A percentile compares a stretch with the other conserved stretches of the same genome.
Conservation (phyloP, 495 filamentous ascomycete genomes). For the Acidomyces sp. region DNA sequence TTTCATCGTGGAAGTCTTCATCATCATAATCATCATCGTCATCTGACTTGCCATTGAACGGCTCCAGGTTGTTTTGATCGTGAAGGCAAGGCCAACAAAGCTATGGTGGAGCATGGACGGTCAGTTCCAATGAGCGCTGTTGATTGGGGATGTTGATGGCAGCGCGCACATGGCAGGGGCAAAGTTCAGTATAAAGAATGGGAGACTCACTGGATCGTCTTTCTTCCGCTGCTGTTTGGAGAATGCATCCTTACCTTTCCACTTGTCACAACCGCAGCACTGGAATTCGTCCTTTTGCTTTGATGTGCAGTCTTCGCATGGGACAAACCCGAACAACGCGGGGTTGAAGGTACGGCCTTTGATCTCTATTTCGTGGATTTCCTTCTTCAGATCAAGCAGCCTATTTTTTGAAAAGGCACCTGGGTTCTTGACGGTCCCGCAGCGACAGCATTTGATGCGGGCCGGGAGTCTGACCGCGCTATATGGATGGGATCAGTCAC, state of each 20-base stretch:
- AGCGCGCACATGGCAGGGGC: too few species aligned
- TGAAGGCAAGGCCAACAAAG: slow-evolving; percentile 8
- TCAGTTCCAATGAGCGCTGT: too few species aligned
- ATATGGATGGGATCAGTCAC: background rate
- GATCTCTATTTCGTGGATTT: background rate
- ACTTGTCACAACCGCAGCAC: slow-evolving; percentile 6
- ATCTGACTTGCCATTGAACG: slow-evolving; percentile 1
- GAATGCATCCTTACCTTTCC: slow-evolving; percentile 9
- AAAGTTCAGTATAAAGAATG: background rate
- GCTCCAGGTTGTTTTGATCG: slow-evolving; percentile 3
- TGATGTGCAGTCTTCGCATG: slow-evolving; percentile 9
- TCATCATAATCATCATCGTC: background rate
- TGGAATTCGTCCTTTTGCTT: slow-evolving; percentile 7
- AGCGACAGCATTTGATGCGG: slow-evolving; percentile 7
- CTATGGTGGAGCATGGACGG: background rate
- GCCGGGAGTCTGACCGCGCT: background rate
- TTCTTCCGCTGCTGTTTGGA: slow-evolving; percentile 11
- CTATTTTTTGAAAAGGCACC: slow-evolving; percentile 5
- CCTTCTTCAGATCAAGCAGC: slow-evolving; percentile 5
- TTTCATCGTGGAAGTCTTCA: background rate
- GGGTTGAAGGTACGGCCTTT: background rate
- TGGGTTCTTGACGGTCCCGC: slow-evolving; percentile 7
- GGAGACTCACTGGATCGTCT: slow-evolving; percentile 9
- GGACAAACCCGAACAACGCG: background rate
- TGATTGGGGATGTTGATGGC: too few species aligned